Evolutionary conservation across 1,284 basidiomycete species (phyloP), one percentile per base, ranked within the genome.

Genomic region (Ganoderma lingzhi): DNA sequence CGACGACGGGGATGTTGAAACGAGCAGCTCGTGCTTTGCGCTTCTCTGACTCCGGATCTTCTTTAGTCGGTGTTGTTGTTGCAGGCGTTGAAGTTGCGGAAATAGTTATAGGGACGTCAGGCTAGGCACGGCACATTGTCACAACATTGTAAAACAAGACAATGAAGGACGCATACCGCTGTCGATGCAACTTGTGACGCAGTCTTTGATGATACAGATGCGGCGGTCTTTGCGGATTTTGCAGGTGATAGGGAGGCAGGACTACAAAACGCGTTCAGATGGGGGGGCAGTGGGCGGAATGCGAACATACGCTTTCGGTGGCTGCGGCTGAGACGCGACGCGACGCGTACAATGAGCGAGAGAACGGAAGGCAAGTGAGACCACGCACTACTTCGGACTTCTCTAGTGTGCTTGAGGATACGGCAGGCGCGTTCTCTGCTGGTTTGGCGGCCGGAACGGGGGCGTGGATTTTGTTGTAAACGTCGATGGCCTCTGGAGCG

Each of bases 1-100:
- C 86, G 4, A 92, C 86, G 12, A 90, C 71, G 1, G 90, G 86
- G n/a, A 91, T 87, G 30, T 88, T 88, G 73, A 93, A 93, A 14
- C 91, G 88, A 35, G 83, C 89, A 2, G 91, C 91, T 41, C 91
- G 88, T 58, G 84, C 82, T 74, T 82, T 88, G 66, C 88, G 87
- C 73, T 84, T 90, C 72, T 87, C 88, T 10, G 84, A 77, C 68
- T 92, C 90, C 37, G 82, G 76, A 60, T 89, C 87, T 41, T 74
- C 76, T 1, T 74, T 73, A 2, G 74, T 39, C 42, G 71, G 59
- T 2, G 73, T 44, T 2, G 73, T 15, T 17, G 74, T 69, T 19
- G 69, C 53, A 2, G 64, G 66, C 23, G 30, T 71, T 48, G 45
- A 58, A 4, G 77, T 23, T 14, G 59, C 12, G 5, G 65, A 42